Conservation (phyloP, 495 filamentous ascomycete genomes). For the Penicillium daleae region DNA sequence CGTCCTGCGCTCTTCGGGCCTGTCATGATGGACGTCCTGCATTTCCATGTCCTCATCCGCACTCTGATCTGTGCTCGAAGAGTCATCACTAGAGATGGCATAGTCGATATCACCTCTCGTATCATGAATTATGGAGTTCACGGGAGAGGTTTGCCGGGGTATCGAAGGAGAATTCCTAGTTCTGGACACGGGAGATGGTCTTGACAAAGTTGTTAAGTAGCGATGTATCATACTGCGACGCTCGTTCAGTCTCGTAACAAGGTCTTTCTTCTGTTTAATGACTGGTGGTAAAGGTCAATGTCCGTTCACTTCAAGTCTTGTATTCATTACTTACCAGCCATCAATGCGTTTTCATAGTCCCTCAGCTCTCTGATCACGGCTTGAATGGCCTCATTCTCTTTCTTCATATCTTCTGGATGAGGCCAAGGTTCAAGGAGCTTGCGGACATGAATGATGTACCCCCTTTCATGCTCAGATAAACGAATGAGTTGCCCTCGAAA, state of each 20-base stretch:
- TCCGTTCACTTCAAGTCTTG: background rate
- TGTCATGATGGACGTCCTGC: background rate
- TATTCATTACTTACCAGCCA: background rate
- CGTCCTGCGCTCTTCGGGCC: background rate
- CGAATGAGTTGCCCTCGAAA: background rate
- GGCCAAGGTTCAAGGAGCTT: background rate
- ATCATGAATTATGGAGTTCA: background rate
- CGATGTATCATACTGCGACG: background rate
- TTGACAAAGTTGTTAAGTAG: background rate
- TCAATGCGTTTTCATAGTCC: background rate
- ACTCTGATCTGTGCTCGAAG: background rate
- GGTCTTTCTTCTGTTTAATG: background rate
- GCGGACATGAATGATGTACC: background rate
- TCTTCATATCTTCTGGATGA: background rate
- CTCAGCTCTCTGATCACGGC: background rate
- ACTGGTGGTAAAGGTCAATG: background rate
- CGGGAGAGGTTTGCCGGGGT: background rate
- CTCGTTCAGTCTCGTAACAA: background rate
- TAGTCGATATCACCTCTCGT: constrained; percentile 1
- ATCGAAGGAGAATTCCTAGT: background rate
- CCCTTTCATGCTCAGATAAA: constrained; percentile 1
- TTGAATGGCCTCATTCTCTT: background rate
- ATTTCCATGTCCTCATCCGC: background rate
- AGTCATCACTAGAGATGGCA: background rate
- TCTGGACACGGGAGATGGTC: background rate